Conservation (phyloP, 2,329 filamentous ascomycete species). For the Colletotrichum brevisporum region DNA sequence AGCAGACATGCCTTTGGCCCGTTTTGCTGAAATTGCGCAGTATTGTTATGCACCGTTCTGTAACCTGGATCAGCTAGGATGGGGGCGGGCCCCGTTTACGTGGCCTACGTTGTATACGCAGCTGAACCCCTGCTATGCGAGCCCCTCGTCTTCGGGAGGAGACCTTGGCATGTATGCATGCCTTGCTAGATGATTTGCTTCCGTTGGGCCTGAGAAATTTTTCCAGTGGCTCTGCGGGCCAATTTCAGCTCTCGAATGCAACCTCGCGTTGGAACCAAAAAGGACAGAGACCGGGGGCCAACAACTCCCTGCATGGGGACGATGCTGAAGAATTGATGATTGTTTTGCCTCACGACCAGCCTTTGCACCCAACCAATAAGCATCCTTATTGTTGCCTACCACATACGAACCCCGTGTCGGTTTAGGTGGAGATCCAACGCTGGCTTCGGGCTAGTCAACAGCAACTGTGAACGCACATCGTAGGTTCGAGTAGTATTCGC, state of each 20-base stretch:
- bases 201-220: constrained; percentile 3
- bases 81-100: constrained; percentile 2
- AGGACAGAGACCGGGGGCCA: not conserved
- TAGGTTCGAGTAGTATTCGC: too few species aligned
- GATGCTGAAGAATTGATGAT: not conserved
- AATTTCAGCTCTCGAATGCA: not conserved
- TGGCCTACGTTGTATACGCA: not conserved
- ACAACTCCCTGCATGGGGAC: not conserved
- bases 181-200: constrained; percentile 16
- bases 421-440: too few species aligned
- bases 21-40: constrained; percentile 2
- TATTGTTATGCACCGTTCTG: not conserved
- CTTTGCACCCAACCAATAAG: too few species aligned
- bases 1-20: not conserved
- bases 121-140: not conserved
- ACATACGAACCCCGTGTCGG: too few species aligned
- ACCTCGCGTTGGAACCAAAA: constrained; percentile 15
- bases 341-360: too few species aligned
- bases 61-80: not conserved
- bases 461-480: too few species aligned
- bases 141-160: constrained; percentile 2
- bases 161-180: constrained; percentile 5
- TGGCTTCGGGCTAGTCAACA: too few species aligned
- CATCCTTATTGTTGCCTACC: too few species aligned
- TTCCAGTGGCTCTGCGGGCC: not conserved